Evolutionary conservation across 1,139 yeast species (phyloP), one percentile per base, ranked within the genome.

Genomic region (Yamadazyma membranifaciens): DNA sequence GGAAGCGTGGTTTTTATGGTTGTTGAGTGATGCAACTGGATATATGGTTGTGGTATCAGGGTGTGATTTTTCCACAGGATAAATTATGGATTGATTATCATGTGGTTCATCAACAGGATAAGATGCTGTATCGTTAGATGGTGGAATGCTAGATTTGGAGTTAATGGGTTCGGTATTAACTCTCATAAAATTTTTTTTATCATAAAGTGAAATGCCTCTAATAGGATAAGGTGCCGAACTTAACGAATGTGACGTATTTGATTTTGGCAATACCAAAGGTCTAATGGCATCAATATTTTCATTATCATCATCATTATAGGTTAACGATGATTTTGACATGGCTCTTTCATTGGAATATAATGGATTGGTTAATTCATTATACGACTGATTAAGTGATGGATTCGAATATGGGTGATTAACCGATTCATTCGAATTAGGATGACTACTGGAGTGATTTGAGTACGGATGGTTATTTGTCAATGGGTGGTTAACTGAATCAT

Each of bases 151-250:
- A 6, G 24, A 20, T 20, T 20, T 20, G n/a, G 33, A 20, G 9
- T 14, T 16, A 3, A 31, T 22, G 3, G 33, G 22, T n/a, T 31
- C 10, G 9, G 22, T 31, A 33, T 33, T 17, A 15, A 17, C 33
- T 30, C 33, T 30, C n/a, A 14, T 15, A 13, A 13, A 12, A n/a
- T 36, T 36, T 2, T 17, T 27, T 24, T 36, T 42, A 17, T 45
- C 48, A 31, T 46, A 55, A 35, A 54, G 42, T 1, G 66, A 60
- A 7, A 60, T 49, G 9, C 65, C 65, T 47, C 66, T 45, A 1
- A 58, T 49, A 1, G 66, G 66, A 38, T 62, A 62, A 1, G 66
- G 66, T 3, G 52, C 45, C 4, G 47, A 44, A 28, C 26, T 27
- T 20, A 37, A 27, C 3, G 43, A 40, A 14, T 31, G 27, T 2